Percentiles rank a stretch among this genome's conserved stretches.
Conservation (phyloP, 1,284 basidiomycete species). For the Pseudozyma sp. region DNA sequence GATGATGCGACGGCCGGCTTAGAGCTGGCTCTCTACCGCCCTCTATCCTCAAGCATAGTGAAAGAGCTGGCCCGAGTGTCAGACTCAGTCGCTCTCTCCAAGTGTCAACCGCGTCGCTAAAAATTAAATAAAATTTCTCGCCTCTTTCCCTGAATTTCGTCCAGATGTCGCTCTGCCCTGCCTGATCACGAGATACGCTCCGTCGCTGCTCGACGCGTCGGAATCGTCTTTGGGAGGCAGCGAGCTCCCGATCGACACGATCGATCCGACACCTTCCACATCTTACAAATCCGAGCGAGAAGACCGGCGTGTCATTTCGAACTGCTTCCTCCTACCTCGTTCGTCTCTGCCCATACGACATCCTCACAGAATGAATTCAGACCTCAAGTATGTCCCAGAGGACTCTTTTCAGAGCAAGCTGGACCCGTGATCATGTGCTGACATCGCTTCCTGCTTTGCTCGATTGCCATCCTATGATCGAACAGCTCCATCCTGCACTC, state of each 20-base stretch:
- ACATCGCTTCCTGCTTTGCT: not conserved
- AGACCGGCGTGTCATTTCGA: not conserved
- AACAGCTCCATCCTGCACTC: conserved; percentile 57
- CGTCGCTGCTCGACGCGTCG: conserved; percentile 24
- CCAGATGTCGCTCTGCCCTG: not conserved
- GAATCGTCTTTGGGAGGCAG: not conserved
- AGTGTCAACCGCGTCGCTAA: not conserved
- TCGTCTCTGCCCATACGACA: not conserved
- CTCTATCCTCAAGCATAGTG: no score
- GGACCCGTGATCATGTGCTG: not conserved
- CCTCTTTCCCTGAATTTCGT: not conserved
- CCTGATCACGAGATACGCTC: conserved; percentile 7
- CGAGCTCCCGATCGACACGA: conserved; percentile 2
- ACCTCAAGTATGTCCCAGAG: conserved; percentile 32
- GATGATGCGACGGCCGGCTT: no score
- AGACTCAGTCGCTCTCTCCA: not conserved
- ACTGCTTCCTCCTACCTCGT: not conserved
- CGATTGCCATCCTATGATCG: not conserved
- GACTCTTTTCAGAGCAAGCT: not conserved
- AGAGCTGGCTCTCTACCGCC: no score
- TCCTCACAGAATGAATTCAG: conserved; percentile 34
- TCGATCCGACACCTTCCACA: conserved; percentile 5
- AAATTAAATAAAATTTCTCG: conserved; percentile 1
- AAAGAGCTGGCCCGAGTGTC: not conserved
- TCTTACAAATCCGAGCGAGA: conserved; percentile 30